These are phyloP conservation scores for Suillus bovinus DNA, from an alignment of 768 basidiomycete genomes.

Conservation along the genomic window DNA sequence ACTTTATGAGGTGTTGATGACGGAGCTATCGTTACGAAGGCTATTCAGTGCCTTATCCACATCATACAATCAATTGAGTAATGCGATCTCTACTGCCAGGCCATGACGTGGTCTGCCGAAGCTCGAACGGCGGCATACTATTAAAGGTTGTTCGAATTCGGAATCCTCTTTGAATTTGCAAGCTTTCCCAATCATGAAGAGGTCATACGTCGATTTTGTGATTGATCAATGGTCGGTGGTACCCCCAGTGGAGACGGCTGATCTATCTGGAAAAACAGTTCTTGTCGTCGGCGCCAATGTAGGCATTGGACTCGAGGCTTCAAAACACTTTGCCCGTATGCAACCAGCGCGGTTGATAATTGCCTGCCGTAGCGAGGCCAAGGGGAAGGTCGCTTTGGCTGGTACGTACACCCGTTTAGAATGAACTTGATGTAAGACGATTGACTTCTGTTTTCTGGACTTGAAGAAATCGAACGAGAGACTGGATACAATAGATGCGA, in stretches of 20 bases:
- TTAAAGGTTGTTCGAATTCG: neutral
- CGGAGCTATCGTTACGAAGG: too few relatives aligned
- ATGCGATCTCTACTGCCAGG: neutral
- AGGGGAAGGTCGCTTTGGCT: conserved; percentile 20
- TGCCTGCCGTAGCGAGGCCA: conserved; percentile 28
- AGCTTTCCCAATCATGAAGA: conserved; percentile 13
- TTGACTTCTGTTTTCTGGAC: neutral
- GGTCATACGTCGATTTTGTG: conserved; percentile 5
- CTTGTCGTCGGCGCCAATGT: conserved; percentile 34
- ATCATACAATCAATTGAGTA: too few relatives aligned
- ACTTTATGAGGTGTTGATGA: too few relatives aligned
- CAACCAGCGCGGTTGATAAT: conserved; percentile 28
- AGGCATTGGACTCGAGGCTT: conserved; percentile 34
- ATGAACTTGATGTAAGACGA: neutral
- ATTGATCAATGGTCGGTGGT: conserved; percentile 21
- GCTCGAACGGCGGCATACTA: neutral
- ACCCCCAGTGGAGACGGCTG: conserved; percentile 16
- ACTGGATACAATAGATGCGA: conserved; percentile 2
- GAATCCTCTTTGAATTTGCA: neutral
- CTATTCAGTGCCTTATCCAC: too few relatives aligned
- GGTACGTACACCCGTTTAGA: conserved; percentile 17
- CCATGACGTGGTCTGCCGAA: neutral
- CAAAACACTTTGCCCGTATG: conserved; percentile 34
- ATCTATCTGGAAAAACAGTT: conserved; percentile 33
- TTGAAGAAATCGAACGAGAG: conserved; percentile 21